phyloP scores from a whole-genome alignment of 2,329 filamentous ascomycete species.

The Sporothrix variecibatus region DNA sequence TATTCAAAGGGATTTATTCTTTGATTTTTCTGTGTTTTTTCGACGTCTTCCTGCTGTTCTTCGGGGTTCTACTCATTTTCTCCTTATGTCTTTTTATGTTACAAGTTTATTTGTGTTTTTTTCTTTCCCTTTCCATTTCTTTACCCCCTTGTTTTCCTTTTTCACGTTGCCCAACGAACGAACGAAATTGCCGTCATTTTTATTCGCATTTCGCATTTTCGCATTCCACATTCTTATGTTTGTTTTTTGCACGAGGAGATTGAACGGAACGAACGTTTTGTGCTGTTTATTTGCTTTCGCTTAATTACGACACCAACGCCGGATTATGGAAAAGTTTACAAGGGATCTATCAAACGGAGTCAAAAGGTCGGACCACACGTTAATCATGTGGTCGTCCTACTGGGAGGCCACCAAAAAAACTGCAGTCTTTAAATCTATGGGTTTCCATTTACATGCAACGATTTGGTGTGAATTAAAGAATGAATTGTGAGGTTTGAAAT shows the following conservation, averaged over 20 bases:
- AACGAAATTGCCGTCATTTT: constrained; percentile 13
- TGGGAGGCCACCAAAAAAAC: constrained; percentile 20
- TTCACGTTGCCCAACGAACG: not conserved
- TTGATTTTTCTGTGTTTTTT: constrained; percentile 30
- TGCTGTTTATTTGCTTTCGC: constrained; percentile 16
- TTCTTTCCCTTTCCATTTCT: constrained; percentile 17
- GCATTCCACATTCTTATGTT: constrained; percentile 28
- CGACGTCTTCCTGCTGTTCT: constrained; percentile 29
- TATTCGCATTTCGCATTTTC: constrained; percentile 10
- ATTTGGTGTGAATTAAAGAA: not conserved
- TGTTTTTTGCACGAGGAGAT: constrained; percentile 17
- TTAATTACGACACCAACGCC: constrained; percentile 15
- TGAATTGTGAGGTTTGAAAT: not conserved
- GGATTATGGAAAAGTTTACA: constrained; percentile 30
- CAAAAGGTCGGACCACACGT: constrained; percentile 27
- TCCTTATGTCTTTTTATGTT: not conserved
- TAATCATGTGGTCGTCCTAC: not conserved
- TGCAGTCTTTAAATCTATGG: not conserved
- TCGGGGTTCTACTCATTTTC: constrained; percentile 20
- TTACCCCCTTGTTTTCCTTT: not conserved
- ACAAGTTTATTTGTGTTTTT: constrained; percentile 23
- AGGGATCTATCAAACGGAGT: constrained; percentile 31
- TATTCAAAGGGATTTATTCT: constrained; percentile 27
- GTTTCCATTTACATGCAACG: not conserved
- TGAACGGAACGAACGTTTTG: constrained; percentile 15